A percentile compares a stretch with the other conserved stretches of the same genome.
Conservation (phyloP, 495 filamentous ascomycete species). For the Aspergillus indologenus region DNA sequence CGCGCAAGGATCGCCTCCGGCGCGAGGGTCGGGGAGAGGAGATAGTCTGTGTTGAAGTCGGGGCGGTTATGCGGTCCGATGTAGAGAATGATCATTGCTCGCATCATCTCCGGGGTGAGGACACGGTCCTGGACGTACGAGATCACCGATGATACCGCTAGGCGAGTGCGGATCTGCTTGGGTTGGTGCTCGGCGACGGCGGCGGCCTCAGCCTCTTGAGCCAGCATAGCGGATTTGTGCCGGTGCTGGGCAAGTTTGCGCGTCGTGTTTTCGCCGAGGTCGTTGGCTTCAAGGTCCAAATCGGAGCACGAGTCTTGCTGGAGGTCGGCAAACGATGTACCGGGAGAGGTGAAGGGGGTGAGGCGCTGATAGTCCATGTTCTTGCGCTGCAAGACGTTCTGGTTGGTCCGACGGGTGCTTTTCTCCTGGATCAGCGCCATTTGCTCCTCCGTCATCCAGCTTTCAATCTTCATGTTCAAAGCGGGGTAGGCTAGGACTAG, state of each 20-base stretch:
- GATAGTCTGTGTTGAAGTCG: constrained; percentile 87
- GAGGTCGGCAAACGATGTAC: constrained; percentile 56
- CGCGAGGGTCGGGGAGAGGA: constrained; percentile 83
- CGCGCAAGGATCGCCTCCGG: constrained; percentile 75
- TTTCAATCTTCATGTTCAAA: constrained; percentile 94
- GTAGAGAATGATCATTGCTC: constrained; percentile 98
- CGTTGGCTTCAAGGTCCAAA: constrained; percentile 39
- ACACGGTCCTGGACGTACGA: constrained; percentile 97
- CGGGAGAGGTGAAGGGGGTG: constrained; percentile 61
- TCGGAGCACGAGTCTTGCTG: constrained; percentile 21
- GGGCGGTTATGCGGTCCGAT: constrained; percentile 90
- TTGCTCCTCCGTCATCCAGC: constrained; percentile 98
- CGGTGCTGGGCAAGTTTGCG: constrained; percentile 29
- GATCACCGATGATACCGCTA: constrained; percentile 93
- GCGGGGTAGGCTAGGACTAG: constrained; percentile 84
- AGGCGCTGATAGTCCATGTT: constrained; percentile 63
- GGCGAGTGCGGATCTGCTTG: constrained; percentile 73
- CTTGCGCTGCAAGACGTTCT: constrained; percentile 71
- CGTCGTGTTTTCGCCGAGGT: constrained; percentile 25
- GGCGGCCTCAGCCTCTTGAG: constrained; percentile 28
- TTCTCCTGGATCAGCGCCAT: constrained; percentile 91
- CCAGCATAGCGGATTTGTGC: constrained; percentile 7
- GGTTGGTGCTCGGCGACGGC: constrained; percentile 52
- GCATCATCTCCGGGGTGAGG: constrained; percentile 96
- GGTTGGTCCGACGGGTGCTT: constrained; percentile 70